Percentiles rank a stretch among this genome's conserved stretches.
phyloP scores from a whole-genome alignment of 2,329 filamentous ascomycete species.

The Fusarium kyushuense region DNA sequence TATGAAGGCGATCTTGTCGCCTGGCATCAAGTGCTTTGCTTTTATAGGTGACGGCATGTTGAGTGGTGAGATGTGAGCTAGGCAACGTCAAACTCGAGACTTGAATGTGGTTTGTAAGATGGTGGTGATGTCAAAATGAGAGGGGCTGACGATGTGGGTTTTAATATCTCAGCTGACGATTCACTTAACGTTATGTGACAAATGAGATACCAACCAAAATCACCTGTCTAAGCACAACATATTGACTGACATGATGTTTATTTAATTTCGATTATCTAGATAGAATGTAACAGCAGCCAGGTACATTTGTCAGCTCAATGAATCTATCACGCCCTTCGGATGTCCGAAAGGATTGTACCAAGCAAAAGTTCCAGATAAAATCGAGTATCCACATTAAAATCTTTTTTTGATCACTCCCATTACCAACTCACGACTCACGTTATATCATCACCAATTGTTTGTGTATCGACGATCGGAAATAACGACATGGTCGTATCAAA shows the following conservation, averaged over 20 bases:
- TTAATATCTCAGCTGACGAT: not conserved
- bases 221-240: not conserved
- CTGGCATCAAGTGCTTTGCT: constrained; percentile 49
- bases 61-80: not conserved
- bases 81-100: too few species aligned
- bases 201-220: not conserved
- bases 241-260: not conserved
- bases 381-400: not conserved
- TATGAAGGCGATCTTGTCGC: constrained; percentile 56
- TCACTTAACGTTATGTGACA: constrained; percentile 14
- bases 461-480: constrained; percentile 44
- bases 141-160: constrained; percentile 9
- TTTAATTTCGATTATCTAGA: not conserved
- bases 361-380: constrained; percentile 10
- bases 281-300: too few species aligned
- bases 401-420: not conserved
- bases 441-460: constrained; percentile 28
- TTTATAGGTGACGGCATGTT: constrained; percentile 38
- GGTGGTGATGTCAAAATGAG: not conserved
- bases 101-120: not conserved
- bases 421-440: not conserved
- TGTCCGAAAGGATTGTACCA: not conserved
- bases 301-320: not conserved
- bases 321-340: constrained; percentile 4
- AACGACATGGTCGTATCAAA: constrained; percentile 46